These are phyloP conservation scores for Lentinus brumalis DNA, from an alignment of 768 basidiomycete species.

Conservation along the genomic window DNA sequence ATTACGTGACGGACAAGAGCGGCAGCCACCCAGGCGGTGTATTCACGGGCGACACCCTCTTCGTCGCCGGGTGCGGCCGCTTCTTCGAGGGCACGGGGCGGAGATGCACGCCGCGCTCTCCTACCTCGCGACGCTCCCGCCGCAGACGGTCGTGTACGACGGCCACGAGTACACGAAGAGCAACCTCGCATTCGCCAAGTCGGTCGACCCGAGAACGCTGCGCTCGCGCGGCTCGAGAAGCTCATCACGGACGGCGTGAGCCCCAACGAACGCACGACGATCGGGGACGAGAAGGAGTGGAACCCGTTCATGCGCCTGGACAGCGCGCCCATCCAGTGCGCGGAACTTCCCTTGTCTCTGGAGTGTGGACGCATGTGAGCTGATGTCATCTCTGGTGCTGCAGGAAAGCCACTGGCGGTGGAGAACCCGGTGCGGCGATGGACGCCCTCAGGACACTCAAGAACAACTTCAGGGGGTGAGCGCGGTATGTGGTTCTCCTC, in stretches of 20 bases:
- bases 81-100: slow-evolving; percentile 88
- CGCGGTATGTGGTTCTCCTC: slow-evolving; percentile 11
- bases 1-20: slow-evolving; percentile 56
- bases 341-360: slow-evolving; percentile 10
- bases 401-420: slow-evolving; percentile 52
- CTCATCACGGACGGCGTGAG: slow-evolving; percentile 59
- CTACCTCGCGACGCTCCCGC: slow-evolving; percentile 74
- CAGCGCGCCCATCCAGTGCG: slow-evolving; percentile 64
- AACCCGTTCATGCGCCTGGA: slow-evolving; percentile 92
- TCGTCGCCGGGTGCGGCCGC: slow-evolving; percentile 85
- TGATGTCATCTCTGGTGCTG: background rate
- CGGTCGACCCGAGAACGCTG: slow-evolving; percentile 67
- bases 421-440: slow-evolving; percentile 65
- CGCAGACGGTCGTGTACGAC: slow-evolving; percentile 78
- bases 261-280: slow-evolving; percentile 83
- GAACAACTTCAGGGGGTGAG: slow-evolving; percentile 77
- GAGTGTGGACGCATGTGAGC: background rate
- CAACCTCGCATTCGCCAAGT: slow-evolving; percentile 70
- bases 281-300: slow-evolving; percentile 92
- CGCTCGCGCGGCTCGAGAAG: slow-evolving; percentile 56
- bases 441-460: slow-evolving; percentile 77
- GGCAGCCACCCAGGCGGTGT: slow-evolving; percentile 67
- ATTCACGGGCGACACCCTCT: slow-evolving; percentile 95
- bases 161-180: slow-evolving; percentile 92
- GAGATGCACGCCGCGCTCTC: slow-evolving; percentile 81